Conservation (phyloP, 768 basidiomycete species). For the Candolleomyces eurysporus region DNA sequence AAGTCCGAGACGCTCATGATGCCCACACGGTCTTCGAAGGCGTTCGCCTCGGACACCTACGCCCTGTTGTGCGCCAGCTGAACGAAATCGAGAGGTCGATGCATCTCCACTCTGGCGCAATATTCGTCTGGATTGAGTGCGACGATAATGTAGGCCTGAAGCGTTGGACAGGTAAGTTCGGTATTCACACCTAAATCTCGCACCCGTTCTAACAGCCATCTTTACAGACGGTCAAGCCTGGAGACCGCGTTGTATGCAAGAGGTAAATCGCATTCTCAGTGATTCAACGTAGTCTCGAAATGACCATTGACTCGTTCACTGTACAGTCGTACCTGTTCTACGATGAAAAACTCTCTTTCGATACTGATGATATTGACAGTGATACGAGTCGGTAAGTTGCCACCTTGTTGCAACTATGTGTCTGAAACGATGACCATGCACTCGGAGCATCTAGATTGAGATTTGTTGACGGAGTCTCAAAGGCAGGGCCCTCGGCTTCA, state of each 20-base stretch:
- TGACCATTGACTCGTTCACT: slow-evolving; percentile 4
- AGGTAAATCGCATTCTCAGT: slow-evolving; percentile 30
- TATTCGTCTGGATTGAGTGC: slow-evolving; percentile 71
- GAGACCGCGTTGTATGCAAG: slow-evolving; percentile 67
- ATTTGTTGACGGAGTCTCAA: slow-evolving; percentile 57
- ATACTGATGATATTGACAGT: slow-evolving; percentile 36
- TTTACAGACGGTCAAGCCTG: slow-evolving; percentile 58
- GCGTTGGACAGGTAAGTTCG: slow-evolving; percentile 54
- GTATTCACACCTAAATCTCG: background rate
- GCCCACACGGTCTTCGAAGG: slow-evolving; percentile 67
- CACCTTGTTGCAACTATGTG: background rate
- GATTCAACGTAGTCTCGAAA: slow-evolving; percentile 3
- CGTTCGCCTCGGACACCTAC: slow-evolving; percentile 55
- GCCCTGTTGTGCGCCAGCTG: slow-evolving; percentile 51
- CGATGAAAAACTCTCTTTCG: slow-evolving; percentile 55
- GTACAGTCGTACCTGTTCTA: slow-evolving; percentile 66
- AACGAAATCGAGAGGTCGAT: slow-evolving; percentile 59
- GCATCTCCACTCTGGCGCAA: slow-evolving; percentile 56
- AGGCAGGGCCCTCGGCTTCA: slow-evolving; percentile 48
- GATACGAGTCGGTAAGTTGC: slow-evolving; percentile 37
- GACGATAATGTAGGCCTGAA: slow-evolving; percentile 65
- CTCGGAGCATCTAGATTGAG: slow-evolving; percentile 43
- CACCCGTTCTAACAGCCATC: background rate
- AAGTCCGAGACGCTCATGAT: slow-evolving; percentile 63
- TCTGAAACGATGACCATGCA: no score